Base-by-base conservation (phyloP, 495 filamentous ascomycete species). In the Penicillium bovifimosum region DNA sequence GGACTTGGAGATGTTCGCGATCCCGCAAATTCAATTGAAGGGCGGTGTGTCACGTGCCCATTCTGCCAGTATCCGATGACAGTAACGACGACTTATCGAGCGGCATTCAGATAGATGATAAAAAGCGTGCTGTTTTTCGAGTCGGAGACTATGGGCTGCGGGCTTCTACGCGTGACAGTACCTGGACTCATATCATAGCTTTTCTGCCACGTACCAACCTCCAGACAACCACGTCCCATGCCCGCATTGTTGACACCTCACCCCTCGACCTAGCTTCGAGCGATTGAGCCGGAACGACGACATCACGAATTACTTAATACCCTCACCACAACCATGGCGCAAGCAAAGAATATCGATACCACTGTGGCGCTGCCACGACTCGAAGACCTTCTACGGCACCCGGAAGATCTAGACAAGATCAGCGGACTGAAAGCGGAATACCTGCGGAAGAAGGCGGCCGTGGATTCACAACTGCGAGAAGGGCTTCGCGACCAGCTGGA, bases 331-430 rank as follows among this genome's bases (percentile, higher is more conserved):
- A 59, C 34, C 28, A 78, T 79, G 75, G 70, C 72, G 36, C 68
- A 63, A 60, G 54, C 56, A 11, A 54, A 46, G 40, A 70, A 69
- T 24, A 51, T 64, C 9, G 70, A 77, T 33, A 69, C 69, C 28
- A 70, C 72, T 48, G 69, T 75, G 43, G 65, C 71, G 24, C 70
- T 80, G 56, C 73, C 73, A 17, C 63, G 68, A 43, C 63, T 80
- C 11, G 76, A 76, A 36, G 78, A 80, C 50, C 65, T 80, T 20
- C 76, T 87, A 35, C 81, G 83, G 35, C 80, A 84, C 62, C 84
- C 84, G 5, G 82, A 88, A 62, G 93, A 99, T 69, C 86, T 99
- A 50, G 92, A 97, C 76, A 99, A 96, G 76, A 91, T 97, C 64
- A 72, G 83, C 52, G 82, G 81, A 50, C 77, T 99, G 62, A 95